Conservation (phyloP, 75 land plant genomes). For the Isoetes taiwanensis region DNA sequence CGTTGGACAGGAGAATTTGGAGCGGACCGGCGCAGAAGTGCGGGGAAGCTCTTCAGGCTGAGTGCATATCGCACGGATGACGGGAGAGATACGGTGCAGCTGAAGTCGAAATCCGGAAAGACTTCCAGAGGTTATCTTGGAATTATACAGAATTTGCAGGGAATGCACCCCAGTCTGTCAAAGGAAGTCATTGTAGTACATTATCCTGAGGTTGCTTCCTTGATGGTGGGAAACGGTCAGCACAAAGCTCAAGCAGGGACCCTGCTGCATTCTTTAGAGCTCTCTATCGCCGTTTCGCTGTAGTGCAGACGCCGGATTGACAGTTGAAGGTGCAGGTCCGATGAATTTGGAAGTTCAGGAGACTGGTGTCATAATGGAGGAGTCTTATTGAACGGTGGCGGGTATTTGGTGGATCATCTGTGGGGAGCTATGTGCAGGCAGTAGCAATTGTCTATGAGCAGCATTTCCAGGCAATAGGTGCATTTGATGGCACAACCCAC, state of each 20-base stretch:
- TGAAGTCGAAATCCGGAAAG: constrained; percentile 30
- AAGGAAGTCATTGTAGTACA: constrained; percentile 99
- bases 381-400: constrained; percentile 98
- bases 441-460: constrained; percentile 99
- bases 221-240: constrained; percentile 63
- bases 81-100: constrained; percentile 25
- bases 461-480: constrained; percentile 65
- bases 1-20: constrained; percentile 98
- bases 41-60: constrained; percentile 69
- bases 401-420: constrained; percentile 93
- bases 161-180: constrained; percentile 73
- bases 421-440: constrained; percentile 96
- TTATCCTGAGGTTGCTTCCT: constrained; percentile 86
- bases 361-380: constrained; percentile 99
- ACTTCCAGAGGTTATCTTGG: constrained; percentile 69
- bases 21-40: constrained; percentile 90
- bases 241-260: constrained; percentile 76
- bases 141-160: constrained; percentile 87
- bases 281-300: constrained; percentile 96
- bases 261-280: constrained; percentile 96
- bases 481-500: constrained; percentile 98
- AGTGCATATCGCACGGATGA: too few species aligned
- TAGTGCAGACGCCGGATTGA: constrained; percentile 91
- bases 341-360: constrained; percentile 80
- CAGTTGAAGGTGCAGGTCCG: constrained; percentile 87